These are phyloP conservation scores for Wickerhamiella shivajii DNA, from an alignment of 805 yeast species.

Conservation along the genomic window DNA sequence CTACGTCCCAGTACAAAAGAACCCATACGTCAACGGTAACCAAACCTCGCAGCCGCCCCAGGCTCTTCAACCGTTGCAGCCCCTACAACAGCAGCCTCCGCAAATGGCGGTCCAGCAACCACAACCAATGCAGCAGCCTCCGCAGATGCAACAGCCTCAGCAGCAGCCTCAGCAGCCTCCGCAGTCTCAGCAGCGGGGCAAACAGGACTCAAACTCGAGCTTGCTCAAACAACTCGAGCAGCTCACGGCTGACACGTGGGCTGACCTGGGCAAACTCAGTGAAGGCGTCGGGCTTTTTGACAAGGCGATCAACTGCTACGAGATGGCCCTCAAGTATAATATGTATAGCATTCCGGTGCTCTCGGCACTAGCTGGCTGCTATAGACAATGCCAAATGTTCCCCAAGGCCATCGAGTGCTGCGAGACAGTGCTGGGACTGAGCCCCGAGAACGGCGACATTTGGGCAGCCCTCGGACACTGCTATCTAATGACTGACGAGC, in stretches of 20 bases:
- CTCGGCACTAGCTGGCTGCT: constrained; percentile 74
- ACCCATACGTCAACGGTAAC: constrained; percentile 1
- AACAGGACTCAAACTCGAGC: constrained; percentile 4
- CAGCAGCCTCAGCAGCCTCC: constrained; percentile 10
- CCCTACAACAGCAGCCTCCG: constrained; percentile 8
- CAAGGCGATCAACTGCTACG: constrained; percentile 77
- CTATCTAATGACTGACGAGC: constrained; percentile 88
- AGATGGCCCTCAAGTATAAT: constrained; percentile 70
- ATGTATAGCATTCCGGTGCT: constrained; percentile 79
- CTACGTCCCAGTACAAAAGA: constrained; percentile 4
- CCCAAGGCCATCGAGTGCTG: constrained; percentile 90
- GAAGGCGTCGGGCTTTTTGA: constrained; percentile 81
- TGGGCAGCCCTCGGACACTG: constrained; percentile 96
- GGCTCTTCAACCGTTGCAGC: not conserved
- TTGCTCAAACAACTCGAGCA: constrained; percentile 19
- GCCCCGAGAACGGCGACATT: constrained; percentile 84
- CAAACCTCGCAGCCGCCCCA: constrained; percentile 7
- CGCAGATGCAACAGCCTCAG: constrained; percentile 7
- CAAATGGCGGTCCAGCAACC: constrained; percentile 11
- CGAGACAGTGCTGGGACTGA: constrained; percentile 67
- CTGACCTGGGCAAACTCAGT: constrained; percentile 77
- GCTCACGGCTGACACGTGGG: constrained; percentile 50
- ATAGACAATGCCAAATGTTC: constrained; percentile 78
- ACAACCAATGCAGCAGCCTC: constrained; percentile 12
- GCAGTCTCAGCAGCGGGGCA: constrained; percentile 13